Conservation (phyloP, 2,329 filamentous ascomycete species). For the Colletotrichum cordylinicola region DNA sequence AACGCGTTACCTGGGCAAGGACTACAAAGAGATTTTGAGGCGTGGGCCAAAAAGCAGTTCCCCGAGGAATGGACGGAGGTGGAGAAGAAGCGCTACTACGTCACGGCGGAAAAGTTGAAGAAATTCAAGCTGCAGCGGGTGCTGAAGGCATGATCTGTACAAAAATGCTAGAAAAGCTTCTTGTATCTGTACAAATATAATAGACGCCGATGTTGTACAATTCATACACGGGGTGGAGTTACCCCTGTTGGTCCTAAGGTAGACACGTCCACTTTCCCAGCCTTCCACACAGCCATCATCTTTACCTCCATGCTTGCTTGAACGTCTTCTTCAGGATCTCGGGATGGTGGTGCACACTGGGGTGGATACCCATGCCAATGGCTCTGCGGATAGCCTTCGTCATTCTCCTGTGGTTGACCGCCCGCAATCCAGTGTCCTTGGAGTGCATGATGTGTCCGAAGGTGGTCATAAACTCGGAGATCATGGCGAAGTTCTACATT, state of each 20-base stretch:
- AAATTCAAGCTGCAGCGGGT: conserved; percentile 56
- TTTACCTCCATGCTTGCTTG: conserved; percentile 3
- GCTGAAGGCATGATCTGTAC: conserved; percentile 53
- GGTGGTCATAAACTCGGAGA: conserved; percentile 85
- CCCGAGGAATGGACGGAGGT: conserved; percentile 73
- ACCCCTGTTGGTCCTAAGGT: neutral
- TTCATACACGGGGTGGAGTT: conserved; percentile 9
- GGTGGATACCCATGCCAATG: conserved; percentile 90
- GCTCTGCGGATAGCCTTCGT: conserved; percentile 90
- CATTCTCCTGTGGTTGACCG: conserved; percentile 90
- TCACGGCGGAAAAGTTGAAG: conserved; percentile 48
- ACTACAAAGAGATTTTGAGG: conserved; percentile 73
- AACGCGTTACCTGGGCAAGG: conserved; percentile 72
- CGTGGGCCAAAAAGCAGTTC: conserved; percentile 75
- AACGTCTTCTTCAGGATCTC: conserved; percentile 67
- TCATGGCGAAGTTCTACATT: conserved; percentile 84
- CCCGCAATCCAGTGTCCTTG: conserved; percentile 78
- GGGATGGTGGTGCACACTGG: conserved; percentile 88
- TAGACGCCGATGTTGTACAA: conserved; percentile 30
- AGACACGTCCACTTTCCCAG: neutral
- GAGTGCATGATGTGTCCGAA: conserved; percentile 85
- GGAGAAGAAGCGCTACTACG: conserved; percentile 54
- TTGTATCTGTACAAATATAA: conserved; percentile 26
- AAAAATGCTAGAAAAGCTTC: conserved; percentile 22
- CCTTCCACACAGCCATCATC: neutral